phyloP scores from a whole-genome alignment of 2,329 filamentous ascomycete genomes.

The Trichoderma pleuroti region DNA sequence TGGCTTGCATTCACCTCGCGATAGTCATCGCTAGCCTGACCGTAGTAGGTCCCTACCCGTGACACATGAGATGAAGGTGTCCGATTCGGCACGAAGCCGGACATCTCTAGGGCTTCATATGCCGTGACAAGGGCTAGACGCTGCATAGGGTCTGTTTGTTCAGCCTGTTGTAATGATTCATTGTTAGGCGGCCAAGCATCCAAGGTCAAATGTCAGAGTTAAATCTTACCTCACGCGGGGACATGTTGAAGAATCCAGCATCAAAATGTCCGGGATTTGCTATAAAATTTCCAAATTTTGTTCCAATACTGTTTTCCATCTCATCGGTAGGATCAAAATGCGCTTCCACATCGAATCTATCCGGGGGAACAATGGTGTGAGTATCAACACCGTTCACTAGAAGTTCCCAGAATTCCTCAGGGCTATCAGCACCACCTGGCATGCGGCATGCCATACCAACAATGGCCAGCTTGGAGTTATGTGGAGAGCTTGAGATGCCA shows the following conservation, averaged over 20 bases:
- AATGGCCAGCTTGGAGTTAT: slow-evolving; percentile 66
- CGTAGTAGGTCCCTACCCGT: slow-evolving; percentile 70
- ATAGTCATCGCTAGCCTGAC: slow-evolving; percentile 75
- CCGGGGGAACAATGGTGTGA: slow-evolving; percentile 58
- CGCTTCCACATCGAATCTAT: slow-evolving; percentile 64
- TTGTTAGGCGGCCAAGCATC: neutral
- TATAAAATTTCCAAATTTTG: slow-evolving; percentile 67
- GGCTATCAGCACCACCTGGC: slow-evolving; percentile 41
- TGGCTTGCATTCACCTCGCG: slow-evolving; percentile 72
- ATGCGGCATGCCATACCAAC: slow-evolving; percentile 58
- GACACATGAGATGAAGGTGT: slow-evolving; percentile 48
- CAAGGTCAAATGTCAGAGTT: neutral
- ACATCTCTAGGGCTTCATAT: slow-evolving; percentile 71
- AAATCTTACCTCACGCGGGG: slow-evolving; percentile 56
- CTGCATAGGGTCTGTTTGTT: slow-evolving; percentile 72
- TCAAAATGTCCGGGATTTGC: slow-evolving; percentile 72
- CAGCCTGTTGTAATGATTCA: slow-evolving; percentile 39
- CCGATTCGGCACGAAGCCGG: slow-evolving; percentile 15
- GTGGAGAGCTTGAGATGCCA: neutral
- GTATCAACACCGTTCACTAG: slow-evolving; percentile 65
- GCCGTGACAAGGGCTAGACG: slow-evolving; percentile 69
- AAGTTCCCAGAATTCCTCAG: slow-evolving; percentile 58
- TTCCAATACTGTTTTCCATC: slow-evolving; percentile 64
- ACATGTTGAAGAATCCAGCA: slow-evolving; percentile 79
- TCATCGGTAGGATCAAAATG: slow-evolving; percentile 67